A percentile compares a stretch with the other conserved stretches of the same genome.
Conservation (phyloP, 768 basidiomycete genomes). For the Cubamyces sp. region DNA sequence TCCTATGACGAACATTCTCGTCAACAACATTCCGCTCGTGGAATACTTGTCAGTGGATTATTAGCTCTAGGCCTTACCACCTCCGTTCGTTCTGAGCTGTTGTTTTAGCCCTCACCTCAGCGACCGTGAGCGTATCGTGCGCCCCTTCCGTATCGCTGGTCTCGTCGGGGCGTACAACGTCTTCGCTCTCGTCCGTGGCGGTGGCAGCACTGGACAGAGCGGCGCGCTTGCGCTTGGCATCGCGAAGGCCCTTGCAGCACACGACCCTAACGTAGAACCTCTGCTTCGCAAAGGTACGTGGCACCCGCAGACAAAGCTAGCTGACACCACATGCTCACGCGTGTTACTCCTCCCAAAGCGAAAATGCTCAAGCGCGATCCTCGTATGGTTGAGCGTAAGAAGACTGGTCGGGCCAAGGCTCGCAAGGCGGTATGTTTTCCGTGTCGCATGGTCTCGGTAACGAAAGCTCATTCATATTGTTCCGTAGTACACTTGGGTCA, state of each 20-base stretch:
- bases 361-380: constrained; percentile 90
- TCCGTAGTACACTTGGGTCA: constrained; percentile 90
- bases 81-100: neutral
- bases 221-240: constrained; percentile 82
- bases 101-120: constrained; percentile 48
- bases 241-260: constrained; percentile 72
- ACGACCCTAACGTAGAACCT: constrained; percentile 64
- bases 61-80: neutral
- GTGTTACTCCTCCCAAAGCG: constrained; percentile 47
- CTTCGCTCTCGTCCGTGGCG: constrained; percentile 66
- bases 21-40: constrained; percentile 83
- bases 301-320: neutral
- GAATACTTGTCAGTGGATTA: constrained; percentile 63
- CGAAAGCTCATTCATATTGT: constrained; percentile 20
- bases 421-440: constrained; percentile 79
- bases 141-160: constrained; percentile 84
- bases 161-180: constrained; percentile 84
- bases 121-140: constrained; percentile 81
- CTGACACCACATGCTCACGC: neutral
- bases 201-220: constrained; percentile 92
- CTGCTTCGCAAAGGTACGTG: constrained; percentile 75
- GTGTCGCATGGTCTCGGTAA: constrained; percentile 8
- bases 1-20: constrained; percentile 66
- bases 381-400: constrained; percentile 98
- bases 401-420: constrained; percentile 91